A percentile compares a stretch with the other conserved stretches of the same genome.
These are phyloP conservation scores for Apiospora marii DNA, from an alignment of 2,329 filamentous ascomycete genomes.

Conservation along the genomic window DNA sequence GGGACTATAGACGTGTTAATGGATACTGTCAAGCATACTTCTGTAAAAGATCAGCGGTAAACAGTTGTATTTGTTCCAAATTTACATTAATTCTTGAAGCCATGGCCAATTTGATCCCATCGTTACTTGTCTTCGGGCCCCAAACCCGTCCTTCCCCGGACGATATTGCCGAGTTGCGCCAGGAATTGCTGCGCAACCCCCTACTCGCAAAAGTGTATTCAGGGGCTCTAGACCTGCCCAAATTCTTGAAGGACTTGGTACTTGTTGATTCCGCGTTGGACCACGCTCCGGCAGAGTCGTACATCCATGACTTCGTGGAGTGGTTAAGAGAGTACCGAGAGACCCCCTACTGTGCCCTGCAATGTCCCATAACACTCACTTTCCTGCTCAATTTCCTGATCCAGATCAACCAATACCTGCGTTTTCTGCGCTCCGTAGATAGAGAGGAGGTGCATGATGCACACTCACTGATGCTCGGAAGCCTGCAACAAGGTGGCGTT, in stretches of 20 bases:
- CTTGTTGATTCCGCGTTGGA: not conserved
- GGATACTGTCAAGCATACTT: not conserved
- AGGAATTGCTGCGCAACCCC: conserved; percentile 26
- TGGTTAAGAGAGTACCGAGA: not conserved
- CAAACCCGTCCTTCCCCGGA: conserved; percentile 27
- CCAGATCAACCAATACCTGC: conserved; percentile 23
- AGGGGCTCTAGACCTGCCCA: conserved; percentile 22
- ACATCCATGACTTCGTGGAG: conserved; percentile 1
- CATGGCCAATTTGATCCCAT: conserved; percentile 21
- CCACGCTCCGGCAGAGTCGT: not conserved
- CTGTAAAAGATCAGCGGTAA: too few relatives aligned
- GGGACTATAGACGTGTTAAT: not conserved
- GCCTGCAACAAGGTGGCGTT: conserved; percentile 25
- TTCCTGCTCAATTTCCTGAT: conserved; percentile 20
- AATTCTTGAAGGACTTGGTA: conserved; percentile 8
- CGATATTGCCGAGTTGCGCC: conserved; percentile 27
- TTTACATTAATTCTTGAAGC: too few relatives aligned
- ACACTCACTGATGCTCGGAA: not conserved
- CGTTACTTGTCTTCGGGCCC: conserved; percentile 31
- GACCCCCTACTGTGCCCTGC: not conserved
- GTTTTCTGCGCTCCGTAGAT: conserved; percentile 25
- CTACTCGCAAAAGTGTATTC: conserved; percentile 24
- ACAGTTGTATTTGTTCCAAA: not conserved
- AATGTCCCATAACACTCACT: not conserved
- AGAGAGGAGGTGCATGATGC: not conserved